Evolutionary conservation across 2,329 filamentous ascomycete species (phyloP), one percentile per base, ranked within the genome.

Genomic region (Lachnellula hyalina): DNA sequence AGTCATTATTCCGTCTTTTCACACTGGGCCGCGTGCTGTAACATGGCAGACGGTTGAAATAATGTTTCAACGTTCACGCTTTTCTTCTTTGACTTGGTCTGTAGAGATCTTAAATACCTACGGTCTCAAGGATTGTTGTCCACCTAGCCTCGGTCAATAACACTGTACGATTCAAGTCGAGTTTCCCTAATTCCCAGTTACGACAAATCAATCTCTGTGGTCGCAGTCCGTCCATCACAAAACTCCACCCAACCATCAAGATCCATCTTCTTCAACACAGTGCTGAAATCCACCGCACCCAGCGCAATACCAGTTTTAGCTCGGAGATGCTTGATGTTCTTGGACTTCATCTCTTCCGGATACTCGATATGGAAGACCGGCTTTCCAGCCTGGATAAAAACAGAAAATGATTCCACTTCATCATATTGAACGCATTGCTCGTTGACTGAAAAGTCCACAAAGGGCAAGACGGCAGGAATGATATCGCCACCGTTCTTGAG

Each of bases 341-440:
- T 53, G 12, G 78, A 73, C 28, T 32, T 32, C 28, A 32, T 32
- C 28, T 32, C 28, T 32, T 32, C 28, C 2, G 83, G 83, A 63
- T 89, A 89, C 71, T 89, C 86, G 58, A 89, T 86, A 66, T 87
- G 81, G 67, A 89, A 88, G 32, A 89, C 85, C 2, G 85, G 85
- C 68, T 88, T 88, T 35, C 75, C 74, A 6, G 77, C 77, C 11
- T 75, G 62, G 55, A 85, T 77, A 64, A 88, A 88, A 7, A 76
- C 69, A 2, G 72, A 68, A 66, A 83, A 87, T 2, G 70, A 76
- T 35, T 72, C 71, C 64, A 85, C 87, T 67, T 88, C 84, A 6
- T 70, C 58, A 61, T 80, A 81, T 66, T 84, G 63, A 15, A 77
- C 75, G 67, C 86, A 89, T 71, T 88, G 79, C 73, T 89, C 86